Evolutionary conservation across 2,329 filamentous ascomycete species (phyloP).

Genomic region (Lachnum nothofagi): DNA sequence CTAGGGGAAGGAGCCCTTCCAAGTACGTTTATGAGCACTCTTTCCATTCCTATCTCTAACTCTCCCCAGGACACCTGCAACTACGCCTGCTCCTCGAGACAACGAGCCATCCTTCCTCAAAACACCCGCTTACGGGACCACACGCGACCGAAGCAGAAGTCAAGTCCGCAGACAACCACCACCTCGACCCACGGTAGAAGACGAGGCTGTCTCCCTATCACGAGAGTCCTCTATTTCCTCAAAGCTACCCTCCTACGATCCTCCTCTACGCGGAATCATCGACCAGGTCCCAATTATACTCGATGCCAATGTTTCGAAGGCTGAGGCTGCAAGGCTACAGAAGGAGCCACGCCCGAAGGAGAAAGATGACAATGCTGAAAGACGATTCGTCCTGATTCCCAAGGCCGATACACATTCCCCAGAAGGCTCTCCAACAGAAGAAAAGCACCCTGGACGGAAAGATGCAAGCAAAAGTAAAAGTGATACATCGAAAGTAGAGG

Average conservation of each 20-base stretch:
- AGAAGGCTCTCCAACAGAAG: slow-evolving; percentile 25
- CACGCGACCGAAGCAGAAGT: slow-evolving; percentile 18
- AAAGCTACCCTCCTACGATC: slow-evolving; percentile 42
- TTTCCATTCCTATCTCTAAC: too few species aligned
- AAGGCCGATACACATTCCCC: slow-evolving; percentile 21
- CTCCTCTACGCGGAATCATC: slow-evolving; percentile 55
- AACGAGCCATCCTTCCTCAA: slow-evolving; percentile 10
- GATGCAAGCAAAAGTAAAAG: slow-evolving; percentile 3
- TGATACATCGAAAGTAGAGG: background rate
- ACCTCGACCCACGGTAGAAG: slow-evolving; percentile 59
- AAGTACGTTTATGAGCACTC: slow-evolving; percentile 24
- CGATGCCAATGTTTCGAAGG: slow-evolving; percentile 44
- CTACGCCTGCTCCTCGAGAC: background rate
- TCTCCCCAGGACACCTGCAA: too few species aligned
- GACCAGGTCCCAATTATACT: slow-evolving; percentile 66
- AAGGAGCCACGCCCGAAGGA: slow-evolving; percentile 19
- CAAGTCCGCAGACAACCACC: slow-evolving; percentile 20
- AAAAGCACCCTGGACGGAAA: slow-evolving; percentile 5
- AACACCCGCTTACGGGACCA: slow-evolving; percentile 5
- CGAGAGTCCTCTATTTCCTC: slow-evolving; percentile 45
- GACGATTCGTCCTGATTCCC: slow-evolving; percentile 58
- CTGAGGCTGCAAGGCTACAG: slow-evolving; percentile 28
- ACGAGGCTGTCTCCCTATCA: slow-evolving; percentile 58
- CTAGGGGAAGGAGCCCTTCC: slow-evolving; percentile 37
- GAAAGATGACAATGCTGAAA: slow-evolving; percentile 40